These are phyloP conservation scores for Coelastrella sp. DNA, from an alignment of 139 green algal genomes.

Conservation along the genomic window DNA sequence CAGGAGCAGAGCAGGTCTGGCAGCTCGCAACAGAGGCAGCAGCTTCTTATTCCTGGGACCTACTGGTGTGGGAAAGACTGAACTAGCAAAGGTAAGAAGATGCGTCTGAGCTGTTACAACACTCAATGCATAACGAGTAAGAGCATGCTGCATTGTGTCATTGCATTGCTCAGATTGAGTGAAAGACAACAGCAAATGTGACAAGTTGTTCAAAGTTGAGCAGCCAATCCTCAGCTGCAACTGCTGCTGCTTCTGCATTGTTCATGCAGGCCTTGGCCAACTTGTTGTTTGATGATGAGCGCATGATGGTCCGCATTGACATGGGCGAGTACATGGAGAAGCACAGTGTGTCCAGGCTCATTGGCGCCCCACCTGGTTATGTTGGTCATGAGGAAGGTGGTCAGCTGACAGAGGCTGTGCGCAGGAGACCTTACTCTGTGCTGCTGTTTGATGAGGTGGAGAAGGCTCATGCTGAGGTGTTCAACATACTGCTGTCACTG, in stretches of 20 bases:
- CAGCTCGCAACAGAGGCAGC: conserved; percentile 64
- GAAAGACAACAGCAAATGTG: neutral
- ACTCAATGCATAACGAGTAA: no score
- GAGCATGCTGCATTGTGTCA: no score
- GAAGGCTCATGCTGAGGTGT: conserved; percentile 68
- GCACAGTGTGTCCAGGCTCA: conserved; percentile 88
- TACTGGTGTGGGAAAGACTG: conserved; percentile 96
- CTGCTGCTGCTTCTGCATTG: neutral
- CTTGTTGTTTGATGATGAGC: conserved; percentile 92
- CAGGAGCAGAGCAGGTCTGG: conserved; percentile 77
- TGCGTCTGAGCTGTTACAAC: neutral
- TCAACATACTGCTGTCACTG: conserved; percentile 93
- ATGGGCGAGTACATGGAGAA: conserved; percentile 99
- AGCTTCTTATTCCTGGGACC: conserved; percentile 96
- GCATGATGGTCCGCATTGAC: conserved; percentile 91
- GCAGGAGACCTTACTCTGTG: conserved; percentile 78
- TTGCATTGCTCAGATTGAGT: no score
- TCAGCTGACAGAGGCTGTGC: conserved; percentile 95
- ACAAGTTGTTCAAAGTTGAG: no score
- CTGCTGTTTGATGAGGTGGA: conserved; percentile 89
- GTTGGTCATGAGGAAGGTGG: conserved; percentile 77
- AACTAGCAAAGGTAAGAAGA: conserved; percentile 84
- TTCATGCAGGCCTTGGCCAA: conserved; percentile 88
- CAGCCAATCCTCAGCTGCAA: neutral
- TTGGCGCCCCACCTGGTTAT: conserved; percentile 91